Evolutionary conservation across 2,329 filamentous ascomycete genomes (phyloP).

Genomic region (Drechslerella stenobrocha): DNA sequence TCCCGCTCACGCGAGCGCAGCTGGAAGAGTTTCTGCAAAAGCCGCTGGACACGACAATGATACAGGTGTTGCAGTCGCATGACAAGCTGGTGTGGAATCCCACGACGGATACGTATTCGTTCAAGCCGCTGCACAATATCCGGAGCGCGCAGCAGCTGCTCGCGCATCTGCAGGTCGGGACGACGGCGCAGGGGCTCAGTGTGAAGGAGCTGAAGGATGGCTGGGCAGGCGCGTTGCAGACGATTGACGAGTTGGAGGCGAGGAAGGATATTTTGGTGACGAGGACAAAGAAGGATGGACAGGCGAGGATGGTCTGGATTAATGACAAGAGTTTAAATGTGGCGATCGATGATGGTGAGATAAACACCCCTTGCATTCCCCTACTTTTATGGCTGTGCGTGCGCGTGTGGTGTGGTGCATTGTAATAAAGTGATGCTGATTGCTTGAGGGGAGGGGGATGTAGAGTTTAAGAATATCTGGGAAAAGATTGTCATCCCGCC

Average conservation of each 20-base stretch:
- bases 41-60: conserved; percentile 76
- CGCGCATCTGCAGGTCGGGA: conserved; percentile 76
- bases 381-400: too few relatives aligned
- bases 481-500: conserved; percentile 75
- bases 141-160: conserved; percentile 76
- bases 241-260: conserved; percentile 75
- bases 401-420: too few relatives aligned
- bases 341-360: conserved; percentile 65
- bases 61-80: conserved; percentile 64
- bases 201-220: conserved; percentile 95
- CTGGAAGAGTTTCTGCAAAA: conserved; percentile 74
- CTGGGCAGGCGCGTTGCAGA: conserved; percentile 81
- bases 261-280: conserved; percentile 81
- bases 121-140: conserved; percentile 82
- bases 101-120: conserved; percentile 73
- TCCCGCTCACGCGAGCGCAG: conserved; percentile 56
- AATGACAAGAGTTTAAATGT: conserved; percentile 79
- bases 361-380: too few relatives aligned
- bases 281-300: conserved; percentile 87
- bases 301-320: conserved; percentile 82
- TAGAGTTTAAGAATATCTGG: conserved; percentile 82
- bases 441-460: too few relatives aligned
- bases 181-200: conserved; percentile 75
- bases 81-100: conserved; percentile 66
- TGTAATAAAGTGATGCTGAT: too few relatives aligned